These are phyloP conservation scores for Thalassiosira profunda DNA, from an alignment of 108 stramenopile species.

Conservation along the genomic window DNA sequence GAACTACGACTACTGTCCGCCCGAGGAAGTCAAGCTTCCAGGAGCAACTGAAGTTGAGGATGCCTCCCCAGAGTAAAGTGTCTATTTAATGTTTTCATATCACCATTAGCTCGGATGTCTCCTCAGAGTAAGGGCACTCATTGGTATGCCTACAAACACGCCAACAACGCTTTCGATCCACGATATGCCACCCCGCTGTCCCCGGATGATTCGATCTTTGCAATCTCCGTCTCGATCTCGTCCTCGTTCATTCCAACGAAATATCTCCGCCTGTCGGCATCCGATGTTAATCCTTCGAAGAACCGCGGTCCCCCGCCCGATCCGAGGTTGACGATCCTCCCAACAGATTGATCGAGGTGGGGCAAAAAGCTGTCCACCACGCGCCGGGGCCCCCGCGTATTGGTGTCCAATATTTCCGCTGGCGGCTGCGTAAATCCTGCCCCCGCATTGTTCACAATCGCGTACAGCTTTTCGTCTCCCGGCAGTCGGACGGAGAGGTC, in stretches of 20 bases:
- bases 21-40: too few species aligned
- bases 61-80: too few species aligned
- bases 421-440: conserved; percentile 43
- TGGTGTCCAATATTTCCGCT: conserved; percentile 59
- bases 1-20: too few species aligned
- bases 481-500: conserved; percentile 29
- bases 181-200: conserved; percentile 41
- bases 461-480: conserved; percentile 45
- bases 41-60: too few species aligned
- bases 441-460: conserved; percentile 80
- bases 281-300: conserved; percentile 5
- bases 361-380: conserved; percentile 60
- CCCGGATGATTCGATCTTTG: conserved; percentile 5
- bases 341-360: conserved; percentile 35
- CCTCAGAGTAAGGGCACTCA: too few species aligned
- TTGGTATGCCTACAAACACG: too few species aligned
- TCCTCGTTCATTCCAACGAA: conserved; percentile 28
- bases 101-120: too few species aligned
- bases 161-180: conserved; percentile 60
- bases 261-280: conserved; percentile 24
- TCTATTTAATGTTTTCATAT: too few species aligned
- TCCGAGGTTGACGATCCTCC: conserved; percentile 72
- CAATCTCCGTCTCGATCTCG: conserved; percentile 45
- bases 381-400: conserved; percentile 61
- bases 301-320: conserved; percentile 60